phyloP scores from a whole-genome alignment of 2,329 filamentous ascomycete genomes.

The Alternaria sp. region DNA sequence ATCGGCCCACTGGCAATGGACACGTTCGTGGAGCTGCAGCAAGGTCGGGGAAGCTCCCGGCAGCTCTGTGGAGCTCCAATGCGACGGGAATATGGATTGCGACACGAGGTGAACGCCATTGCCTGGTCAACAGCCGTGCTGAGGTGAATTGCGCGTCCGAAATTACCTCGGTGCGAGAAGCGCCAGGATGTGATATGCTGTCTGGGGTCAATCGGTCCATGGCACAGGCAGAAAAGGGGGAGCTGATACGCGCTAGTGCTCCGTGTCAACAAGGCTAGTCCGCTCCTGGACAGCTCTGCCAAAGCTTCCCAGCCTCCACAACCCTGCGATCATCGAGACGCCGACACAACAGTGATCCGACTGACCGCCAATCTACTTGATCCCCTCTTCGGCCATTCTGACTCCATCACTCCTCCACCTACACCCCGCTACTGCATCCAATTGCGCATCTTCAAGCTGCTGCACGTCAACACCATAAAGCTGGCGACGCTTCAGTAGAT shows the following conservation, averaged over 20 bases:
- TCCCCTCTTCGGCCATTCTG: conserved; percentile 42
- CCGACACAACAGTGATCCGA: conserved; percentile 38
- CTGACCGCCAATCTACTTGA: conserved; percentile 48
- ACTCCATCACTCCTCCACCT: conserved; percentile 47
- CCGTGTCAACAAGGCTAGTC: conserved; percentile 32
- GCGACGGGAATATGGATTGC: conserved; percentile 14
- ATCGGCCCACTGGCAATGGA: conserved; percentile 26
- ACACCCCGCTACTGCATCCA: conserved; percentile 51
- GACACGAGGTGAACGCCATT: conserved; percentile 24
- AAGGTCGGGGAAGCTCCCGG: conserved; percentile 26
- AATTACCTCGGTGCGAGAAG: conserved; percentile 36
- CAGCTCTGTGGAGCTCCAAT: conserved; percentile 23
- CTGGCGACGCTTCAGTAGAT: conserved; percentile 41
- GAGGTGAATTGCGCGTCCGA: conserved; percentile 25
- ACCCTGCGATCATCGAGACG: conserved; percentile 29
- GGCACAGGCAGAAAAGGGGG: conserved; percentile 30
- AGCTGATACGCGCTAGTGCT: conserved; percentile 34
- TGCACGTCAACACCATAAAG: conserved; percentile 39
- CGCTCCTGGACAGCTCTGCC: conserved; percentile 34
- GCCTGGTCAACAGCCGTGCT: conserved; percentile 38
- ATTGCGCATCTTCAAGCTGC: conserved; percentile 45
- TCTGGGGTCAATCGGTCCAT: conserved; percentile 8
- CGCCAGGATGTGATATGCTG: conserved; percentile 15
- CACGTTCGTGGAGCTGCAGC: conserved; percentile 28
- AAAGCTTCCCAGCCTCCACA: conserved; percentile 28